Base-by-base conservation (phyloP, 2,329 filamentous ascomycete species). In the Nemania bipapillata region DNA sequence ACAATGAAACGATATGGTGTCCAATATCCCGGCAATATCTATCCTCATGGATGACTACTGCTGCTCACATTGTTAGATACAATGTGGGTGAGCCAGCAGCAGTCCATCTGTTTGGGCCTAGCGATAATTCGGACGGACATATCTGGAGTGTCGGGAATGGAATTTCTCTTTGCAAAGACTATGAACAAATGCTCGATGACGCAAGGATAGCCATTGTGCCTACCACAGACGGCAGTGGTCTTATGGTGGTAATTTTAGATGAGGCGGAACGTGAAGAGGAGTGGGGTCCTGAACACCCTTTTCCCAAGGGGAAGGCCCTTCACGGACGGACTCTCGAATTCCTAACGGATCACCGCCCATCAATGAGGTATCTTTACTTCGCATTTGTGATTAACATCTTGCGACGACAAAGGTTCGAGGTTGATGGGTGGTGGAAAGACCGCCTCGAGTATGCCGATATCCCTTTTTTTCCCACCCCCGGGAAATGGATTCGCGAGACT, bases 181-280 rank as follows among this genome's bases (percentile, higher is more conserved):
- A 68, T 53, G 35, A 58, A 47, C 12, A 30, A 50, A 42, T 65
- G 56, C 62, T 65, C 24, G 52, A 62, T 54, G 62, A 68, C 37
- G 68, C 59, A 3, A 40, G 52, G 40, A 63, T 70, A 53, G 63
- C 63, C 22, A 67, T 70, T 57, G 52, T 70, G 24, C 64, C 64
- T 30, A 65, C 64, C 2, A 60, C 11, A 50, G 68, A 67, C 53
- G 59, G 63, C 40, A 56, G 42, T 49, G 45, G 40, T 58, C 52
- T 67, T 50, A 67, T 61, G 64, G 59, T 65, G 20, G 35, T 62
- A 5, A 47, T 66, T 63, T 42, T 60, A 42, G 60, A 63, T 56
- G 56, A 70, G 52, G 49, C 20, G 59, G 47, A 60, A 40, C 54
- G 42, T 53, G 30, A 37, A 57, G 35, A 55, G 50, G 55, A 53